Evolutionary conservation across 1,284 basidiomycete genomes (phyloP), one percentile per base, ranked within the genome.

Genomic region (Vanrija sp.): DNA sequence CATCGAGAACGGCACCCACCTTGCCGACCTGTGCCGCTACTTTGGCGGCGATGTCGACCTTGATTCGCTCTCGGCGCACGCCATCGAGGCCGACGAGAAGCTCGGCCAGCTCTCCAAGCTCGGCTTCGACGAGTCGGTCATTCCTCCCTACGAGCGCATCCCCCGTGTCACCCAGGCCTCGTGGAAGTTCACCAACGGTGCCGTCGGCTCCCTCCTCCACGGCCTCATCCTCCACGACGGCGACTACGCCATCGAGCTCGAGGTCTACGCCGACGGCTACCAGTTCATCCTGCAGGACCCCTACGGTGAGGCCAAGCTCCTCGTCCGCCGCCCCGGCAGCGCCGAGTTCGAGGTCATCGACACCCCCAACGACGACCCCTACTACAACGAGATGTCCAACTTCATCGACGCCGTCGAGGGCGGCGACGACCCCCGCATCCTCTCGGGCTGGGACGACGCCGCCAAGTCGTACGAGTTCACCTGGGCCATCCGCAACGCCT

Each of bases 381-480:
- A 76, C 65, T 63, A 67, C 44, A 72, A 73, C 25, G 78, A 79
- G 62, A 66, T 79, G 14, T 67, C 69, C 51, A 68, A 69, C 40
- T 77, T 79, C 55, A 66, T 79, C 57, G 73, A 77, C 50, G 69
- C 71, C 1, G 67, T 74, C 55, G 74, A 76, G 45, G 62, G 64
- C 46, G 57, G 74, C 40, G 63, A 65, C 10, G 59, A 68, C 29
- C 64, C 68, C 19, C 54, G 62, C 14, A 72, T 79, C 48, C 61
- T 78, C 14, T 74, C 71, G 1, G 58, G 58, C 7, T 80, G 73
- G 64, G 71, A 71, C 85, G 91, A 95, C 78, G 90, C 91, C 16
- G 86, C 86, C 65, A 86, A 84, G 78, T 87, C 89, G 2, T 95
- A 95, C 65, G 86, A 92, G 69, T 58, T 74, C 43, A 74, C 72